Evolutionary conservation across 768 basidiomycete species (phyloP), one percentile per base, ranked within the genome.

Genomic region (Tulasnella calospora): DNA sequence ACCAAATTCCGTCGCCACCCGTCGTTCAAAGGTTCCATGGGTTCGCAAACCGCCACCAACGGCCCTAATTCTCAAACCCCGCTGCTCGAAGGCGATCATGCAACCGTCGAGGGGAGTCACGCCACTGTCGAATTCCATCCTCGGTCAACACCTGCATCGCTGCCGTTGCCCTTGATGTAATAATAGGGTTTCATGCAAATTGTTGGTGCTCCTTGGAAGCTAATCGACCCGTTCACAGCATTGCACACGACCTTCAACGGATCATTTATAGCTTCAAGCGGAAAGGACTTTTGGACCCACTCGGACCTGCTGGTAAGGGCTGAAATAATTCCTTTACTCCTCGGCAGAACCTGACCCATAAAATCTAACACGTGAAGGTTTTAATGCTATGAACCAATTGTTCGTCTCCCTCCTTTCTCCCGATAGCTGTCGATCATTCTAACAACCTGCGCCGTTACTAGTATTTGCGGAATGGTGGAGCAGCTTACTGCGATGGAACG

Each of bases 241-340:
- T 97, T 79, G 92, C 92, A 2, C 92, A 95, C 84, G 94, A 96
- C 83, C 86, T 98, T 46, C 87, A 89, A n/a, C 86, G 90, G 61
- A 83, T 87, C 38, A 83, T 96, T 61, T 95, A 94, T 84, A 85
- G 85, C 75, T 96, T 93, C 84, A 90, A 91, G 82, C 87, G 92
- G 44, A 91, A 93, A 81, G 95, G 95, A 0, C 91, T 91, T 76
- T 84, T 98, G 73, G 96, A 98, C 83, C 91, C 92, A 21, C 90
- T 96, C 79, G 96, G 96, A 40, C 95, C 95, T 19, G 95, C 96
- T 38, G 91, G 94, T 90, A 86, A 89, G 67, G 9, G 96, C 95
- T 30, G 10, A 33, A 67, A 5, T 67, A 1, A 8, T 33, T 9
- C 12, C 61, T 30, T 33, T 33, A 7, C 61, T n/a, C 6, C 61